Conservation (phyloP, 345 rosid species). For the Lumnitzera littorea region DNA sequence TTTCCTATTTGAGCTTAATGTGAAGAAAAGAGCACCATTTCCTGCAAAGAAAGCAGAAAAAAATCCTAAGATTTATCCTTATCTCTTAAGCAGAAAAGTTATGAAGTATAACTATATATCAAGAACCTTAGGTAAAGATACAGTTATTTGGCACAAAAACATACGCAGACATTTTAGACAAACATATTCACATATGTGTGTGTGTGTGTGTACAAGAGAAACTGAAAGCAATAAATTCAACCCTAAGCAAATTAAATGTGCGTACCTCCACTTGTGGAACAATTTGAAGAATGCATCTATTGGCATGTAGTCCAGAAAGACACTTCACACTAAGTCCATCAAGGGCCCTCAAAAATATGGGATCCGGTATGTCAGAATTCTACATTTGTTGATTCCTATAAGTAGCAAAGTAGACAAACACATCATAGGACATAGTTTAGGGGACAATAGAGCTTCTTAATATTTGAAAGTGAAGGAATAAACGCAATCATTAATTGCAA, state of each 20-base stretch:
- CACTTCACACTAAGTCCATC: conserved; percentile 55
- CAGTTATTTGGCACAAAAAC: background rate
- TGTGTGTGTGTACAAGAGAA: background rate
- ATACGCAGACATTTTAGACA: background rate
- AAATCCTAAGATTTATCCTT: background rate
- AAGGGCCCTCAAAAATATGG: conserved; percentile 30
- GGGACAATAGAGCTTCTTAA: background rate
- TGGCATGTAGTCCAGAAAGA: conserved; percentile 49
- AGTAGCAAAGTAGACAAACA: background rate
- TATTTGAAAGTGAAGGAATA: background rate
- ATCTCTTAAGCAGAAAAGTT: background rate
- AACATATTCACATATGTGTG: background rate
- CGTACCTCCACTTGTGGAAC: conserved; percentile 48
- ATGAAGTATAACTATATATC: background rate
- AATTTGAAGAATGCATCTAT: conserved; percentile 32
- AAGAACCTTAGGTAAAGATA: background rate
- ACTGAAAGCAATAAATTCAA: too few relatives aligned
- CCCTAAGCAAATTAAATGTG: background rate
- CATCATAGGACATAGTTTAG: background rate
- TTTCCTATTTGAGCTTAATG: background rate
- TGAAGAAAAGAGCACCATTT: background rate
- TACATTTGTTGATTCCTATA: conserved; percentile 13
- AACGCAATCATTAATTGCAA: background rate
- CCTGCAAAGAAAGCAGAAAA: background rate
- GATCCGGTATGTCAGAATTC: conserved; percentile 41